Evolutionary conservation across 345 rosid species (phyloP), one percentile per base, ranked within the genome.

Genomic region (Pistacia integerrima): DNA sequence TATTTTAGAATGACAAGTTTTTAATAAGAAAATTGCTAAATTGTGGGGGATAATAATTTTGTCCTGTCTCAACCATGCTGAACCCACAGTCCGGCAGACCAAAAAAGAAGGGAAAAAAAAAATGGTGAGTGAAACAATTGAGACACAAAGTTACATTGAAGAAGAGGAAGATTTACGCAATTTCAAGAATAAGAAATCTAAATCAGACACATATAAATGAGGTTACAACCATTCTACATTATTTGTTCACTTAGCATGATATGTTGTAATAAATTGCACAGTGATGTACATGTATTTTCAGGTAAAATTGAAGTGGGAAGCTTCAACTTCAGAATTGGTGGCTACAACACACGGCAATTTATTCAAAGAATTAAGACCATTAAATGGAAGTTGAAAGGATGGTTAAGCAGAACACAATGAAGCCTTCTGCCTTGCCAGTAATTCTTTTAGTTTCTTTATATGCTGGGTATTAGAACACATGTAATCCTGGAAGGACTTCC

Each of bases 381-480:
- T 13, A 4, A 22, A 33, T 17, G 49, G 58, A 25, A 57, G 22
- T n/a, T 12, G 2, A 2, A 7, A 8, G 76, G 76, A 30, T 25
- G 62, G 57, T 65, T 84, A 85, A 6, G 93, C 83, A 61, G 90
- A 87, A 80, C 97, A 95, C 74, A 92, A 67, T 67, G 97, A 88
- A 49, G 84, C 82, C 46, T 91, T 87, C 82, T 90, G 99, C 85
- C 88, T 96, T 9, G 80, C 79, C n/a, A 92, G 83, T 74, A 91
- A 72, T 56, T 90, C 94, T 80, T 85, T 93, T 18, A 96, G 90
- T 72, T 93, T 88, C 85, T 77, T 85, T 73, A 92, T 55, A n/a
- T 85, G 93, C 65, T 85, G 78, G 63, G 86, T 88, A 74, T 90
- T 88, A 2, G 88, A 79, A 77, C 79, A 65, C 76, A 92, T 54